Base-by-base conservation (phyloP, 108 stramenopile genomes). In the Pseudonitzschia multiseries region DNA sequence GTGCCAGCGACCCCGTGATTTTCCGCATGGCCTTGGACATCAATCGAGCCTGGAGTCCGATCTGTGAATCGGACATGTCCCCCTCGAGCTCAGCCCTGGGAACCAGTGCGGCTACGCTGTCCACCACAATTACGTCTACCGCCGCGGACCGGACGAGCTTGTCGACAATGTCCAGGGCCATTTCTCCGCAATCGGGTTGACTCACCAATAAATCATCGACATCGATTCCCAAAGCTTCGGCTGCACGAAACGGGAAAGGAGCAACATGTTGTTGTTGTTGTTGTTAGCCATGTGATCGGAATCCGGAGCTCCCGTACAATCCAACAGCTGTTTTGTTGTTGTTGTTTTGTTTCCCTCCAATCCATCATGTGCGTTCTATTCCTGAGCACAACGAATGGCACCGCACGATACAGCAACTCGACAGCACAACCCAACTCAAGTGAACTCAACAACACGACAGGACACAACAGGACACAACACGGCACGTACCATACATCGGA, bases 21-120 rank as follows among this genome's bases (percentile, higher is more conserved):
- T 98, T 99, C 29, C 98, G 81, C 79, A 99, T 83, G 14, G 98
- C 98, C 89, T 99, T 97, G 77, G 88, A 90, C 97, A 99, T 98
- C 24, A 99, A 89, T 17, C 98, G 69, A 0, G 97, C 98, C 79
- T 97, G 95, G 41, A 96, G 70, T 41, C 93, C 96, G 80, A 96
- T 95, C 70, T 94, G 93, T 67, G 88, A 77, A 73, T 94, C 93
- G 51, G 81, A 72, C 93, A 97, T 96, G 72, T 89, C 93, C 27
- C 94, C 96, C 77, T 95, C 94, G 66, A 94, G 76, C 76, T 99
- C 98, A 17, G 96, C 98, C 26, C 96, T 46, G 10, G 97, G 98
- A 0, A 99, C 97, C 57, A 99, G 77, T 8, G 98, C 97, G 20
- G 98, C 97, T 17, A 99, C 97, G 33, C 81, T 82, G 68, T 99